These are phyloP conservation scores for Brassica juncea DNA, from an alignment of 345 rosid genomes.

Conservation along the genomic window DNA sequence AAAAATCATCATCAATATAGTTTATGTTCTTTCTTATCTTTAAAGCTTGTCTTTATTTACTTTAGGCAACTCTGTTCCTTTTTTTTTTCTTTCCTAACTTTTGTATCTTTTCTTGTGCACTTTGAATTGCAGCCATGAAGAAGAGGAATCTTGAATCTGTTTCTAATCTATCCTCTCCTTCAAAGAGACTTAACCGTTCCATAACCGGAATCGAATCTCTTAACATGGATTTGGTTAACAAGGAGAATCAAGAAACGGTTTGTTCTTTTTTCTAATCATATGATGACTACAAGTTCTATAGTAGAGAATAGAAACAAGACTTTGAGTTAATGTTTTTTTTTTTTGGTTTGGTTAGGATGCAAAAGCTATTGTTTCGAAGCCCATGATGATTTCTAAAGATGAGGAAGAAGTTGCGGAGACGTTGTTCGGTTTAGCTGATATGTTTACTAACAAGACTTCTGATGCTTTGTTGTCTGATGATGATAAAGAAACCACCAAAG, in stretches of 20 bases:
- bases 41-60: slow-evolving; percentile 26
- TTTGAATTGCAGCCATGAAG: slow-evolving; percentile 74
- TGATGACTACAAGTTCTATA: neutral
- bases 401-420: slow-evolving; percentile 98
- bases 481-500: slow-evolving; percentile 29
- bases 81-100: slow-evolving; percentile 5
- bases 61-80: slow-evolving; percentile 17
- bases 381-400: slow-evolving; percentile 69
- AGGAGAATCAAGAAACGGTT: slow-evolving; percentile 55
- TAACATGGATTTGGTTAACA: slow-evolving; percentile 46
- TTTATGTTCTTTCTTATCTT: slow-evolving; percentile 19
- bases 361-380: slow-evolving; percentile 40
- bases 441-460: slow-evolving; percentile 43
- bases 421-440: slow-evolving; percentile 73
- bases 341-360: slow-evolving; percentile 21
- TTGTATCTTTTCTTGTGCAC: slow-evolving; percentile 20
- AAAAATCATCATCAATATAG: neutral
- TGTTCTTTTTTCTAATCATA: slow-evolving; percentile 19
- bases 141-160: slow-evolving; percentile 62
- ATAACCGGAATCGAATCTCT: slow-evolving; percentile 43
- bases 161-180: slow-evolving; percentile 48
- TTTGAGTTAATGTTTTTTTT: neutral
- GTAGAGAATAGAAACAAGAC: neutral
- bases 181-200: slow-evolving; percentile 55
- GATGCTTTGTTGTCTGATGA: slow-evolving; percentile 25